Conservation (phyloP, 495 filamentous ascomycete genomes). For the Aspergillus diversus region DNA sequence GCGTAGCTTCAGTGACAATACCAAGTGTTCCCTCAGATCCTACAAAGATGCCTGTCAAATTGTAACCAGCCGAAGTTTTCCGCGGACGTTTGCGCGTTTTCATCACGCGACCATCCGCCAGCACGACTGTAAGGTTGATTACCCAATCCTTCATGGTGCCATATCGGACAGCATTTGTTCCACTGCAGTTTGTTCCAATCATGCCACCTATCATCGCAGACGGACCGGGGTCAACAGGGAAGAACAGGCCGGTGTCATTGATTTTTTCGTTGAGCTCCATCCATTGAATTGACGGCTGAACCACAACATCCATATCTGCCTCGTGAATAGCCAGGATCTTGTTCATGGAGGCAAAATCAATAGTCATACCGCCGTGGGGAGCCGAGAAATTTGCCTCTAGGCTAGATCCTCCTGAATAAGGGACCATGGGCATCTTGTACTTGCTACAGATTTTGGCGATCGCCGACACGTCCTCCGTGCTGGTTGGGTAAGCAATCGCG, state of each 20-base stretch:
- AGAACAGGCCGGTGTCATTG: conserved; percentile 77
- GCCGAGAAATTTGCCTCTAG: conserved; percentile 89
- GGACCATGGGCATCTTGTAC: conserved; percentile 80
- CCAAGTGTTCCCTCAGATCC: conserved; percentile 94
- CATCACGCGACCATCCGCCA: conserved; percentile 90
- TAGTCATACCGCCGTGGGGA: conserved; percentile 80
- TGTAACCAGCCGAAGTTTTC: conserved; percentile 87
- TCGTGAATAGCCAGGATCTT: conserved; percentile 76
- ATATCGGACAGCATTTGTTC: conserved; percentile 92
- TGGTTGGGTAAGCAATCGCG: conserved; percentile 78
- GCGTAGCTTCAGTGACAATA: conserved; percentile 81
- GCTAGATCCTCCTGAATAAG: conserved; percentile 85
- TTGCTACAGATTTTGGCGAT: conserved; percentile 83
- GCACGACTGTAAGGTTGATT: conserved; percentile 82
- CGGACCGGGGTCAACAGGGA: conserved; percentile 80
- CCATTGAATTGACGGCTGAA: conserved; percentile 91
- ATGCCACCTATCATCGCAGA: conserved; percentile 88
- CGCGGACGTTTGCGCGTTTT: conserved; percentile 67
- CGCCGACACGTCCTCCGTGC: conserved; percentile 76
- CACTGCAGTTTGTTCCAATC: conserved; percentile 91
- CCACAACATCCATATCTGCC: conserved; percentile 89
- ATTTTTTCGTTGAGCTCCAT: conserved; percentile 84
- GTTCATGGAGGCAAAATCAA: conserved; percentile 90
- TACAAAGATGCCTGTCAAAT: conserved; percentile 82
- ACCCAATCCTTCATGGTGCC: conserved; percentile 99